Conservation (phyloP, 257 asterid species). For the Nicotiana undulata region DNA sequence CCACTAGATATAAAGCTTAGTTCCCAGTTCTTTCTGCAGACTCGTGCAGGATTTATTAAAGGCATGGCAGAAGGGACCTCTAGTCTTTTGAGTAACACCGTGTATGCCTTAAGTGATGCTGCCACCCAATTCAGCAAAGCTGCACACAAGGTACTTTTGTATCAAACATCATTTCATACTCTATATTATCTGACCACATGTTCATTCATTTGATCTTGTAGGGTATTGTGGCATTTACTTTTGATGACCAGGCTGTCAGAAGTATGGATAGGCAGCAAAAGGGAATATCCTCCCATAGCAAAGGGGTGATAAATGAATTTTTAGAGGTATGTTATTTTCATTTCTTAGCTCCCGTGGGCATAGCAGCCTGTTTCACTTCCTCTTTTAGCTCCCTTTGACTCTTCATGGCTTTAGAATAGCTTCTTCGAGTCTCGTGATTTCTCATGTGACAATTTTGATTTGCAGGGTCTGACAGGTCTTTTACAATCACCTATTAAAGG, state of each 20-base stretch:
- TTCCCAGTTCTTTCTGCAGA: slow-evolving; percentile 44
- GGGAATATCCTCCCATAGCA: slow-evolving; percentile 71
- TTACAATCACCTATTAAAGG: slow-evolving; percentile 97
- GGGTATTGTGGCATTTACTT: slow-evolving; percentile 95
- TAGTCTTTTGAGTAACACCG: slow-evolving; percentile 89
- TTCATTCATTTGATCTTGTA: slow-evolving; percentile 26
- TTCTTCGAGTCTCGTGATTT: background rate
- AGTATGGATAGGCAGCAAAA: slow-evolving; percentile 66
- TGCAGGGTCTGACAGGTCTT: slow-evolving; percentile 94
- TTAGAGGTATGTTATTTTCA: slow-evolving; percentile 54
- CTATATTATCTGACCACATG: background rate
- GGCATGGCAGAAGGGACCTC: slow-evolving; percentile 98
- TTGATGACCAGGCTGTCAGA: slow-evolving; percentile 60
- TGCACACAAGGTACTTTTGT: slow-evolving; percentile 72
- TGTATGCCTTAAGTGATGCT: slow-evolving; percentile 94
- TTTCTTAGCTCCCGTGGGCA: background rate
- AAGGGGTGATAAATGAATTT: slow-evolving; percentile 89
- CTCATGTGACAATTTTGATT: background rate
- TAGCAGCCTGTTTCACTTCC: background rate
- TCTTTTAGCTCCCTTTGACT: background rate
- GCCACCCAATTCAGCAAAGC: slow-evolving; percentile 96
- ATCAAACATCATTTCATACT: background rate
- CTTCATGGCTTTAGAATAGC: background rate
- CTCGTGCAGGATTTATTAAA: slow-evolving; percentile 83
- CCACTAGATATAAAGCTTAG: background rate